These are phyloP conservation scores for Umbellularia californica DNA, from an alignment of 164 flowering plant genomes.

Conservation along the genomic window DNA sequence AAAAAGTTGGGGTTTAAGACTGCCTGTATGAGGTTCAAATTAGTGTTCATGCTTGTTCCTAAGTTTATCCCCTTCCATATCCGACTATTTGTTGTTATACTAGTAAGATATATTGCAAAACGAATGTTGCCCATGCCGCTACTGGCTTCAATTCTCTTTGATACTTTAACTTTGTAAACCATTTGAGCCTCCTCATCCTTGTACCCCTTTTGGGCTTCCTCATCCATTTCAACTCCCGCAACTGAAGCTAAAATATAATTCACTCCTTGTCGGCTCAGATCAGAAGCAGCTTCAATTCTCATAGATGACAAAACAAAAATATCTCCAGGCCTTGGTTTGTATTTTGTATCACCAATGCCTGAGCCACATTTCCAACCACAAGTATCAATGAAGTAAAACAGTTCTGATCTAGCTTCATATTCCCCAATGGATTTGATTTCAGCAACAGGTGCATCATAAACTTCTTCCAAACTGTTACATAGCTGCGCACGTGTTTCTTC, in stretches of 20 bases:
- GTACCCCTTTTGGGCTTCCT: neutral
- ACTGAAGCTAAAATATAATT: slow-evolving; percentile 40
- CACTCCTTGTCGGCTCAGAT: slow-evolving; percentile 31
- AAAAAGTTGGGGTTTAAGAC: slow-evolving; percentile 17
- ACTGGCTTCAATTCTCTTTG: slow-evolving; percentile 22
- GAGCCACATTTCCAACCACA: neutral
- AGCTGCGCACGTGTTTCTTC: slow-evolving; percentile 59
- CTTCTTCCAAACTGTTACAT: slow-evolving; percentile 38
- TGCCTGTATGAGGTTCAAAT: slow-evolving; percentile 12
- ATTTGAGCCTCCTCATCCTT: neutral
- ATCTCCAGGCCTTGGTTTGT: slow-evolving; percentile 57
- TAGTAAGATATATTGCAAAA: slow-evolving; percentile 43
- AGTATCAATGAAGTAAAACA: neutral
- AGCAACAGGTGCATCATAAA: slow-evolving; percentile 44
- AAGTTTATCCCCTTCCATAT: slow-evolving; percentile 51
- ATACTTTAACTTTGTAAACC: slow-evolving; percentile 21
- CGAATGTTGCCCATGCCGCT: slow-evolving; percentile 21
- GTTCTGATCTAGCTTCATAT: neutral
- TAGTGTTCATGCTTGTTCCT: slow-evolving; percentile 3
- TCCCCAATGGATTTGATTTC: slow-evolving; percentile 27
- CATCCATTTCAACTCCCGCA: slow-evolving; percentile 15
- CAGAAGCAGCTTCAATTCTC: slow-evolving; percentile 40
- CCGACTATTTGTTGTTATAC: slow-evolving; percentile 42
- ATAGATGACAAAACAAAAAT: slow-evolving; percentile 41
- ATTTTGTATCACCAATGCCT: slow-evolving; percentile 22